Percentiles rank a stretch among this genome's conserved stretches.
Conservation (phyloP, 2,329 filamentous ascomycete genomes). For the Ophiocordyceps camponoti-leonardi region DNA sequence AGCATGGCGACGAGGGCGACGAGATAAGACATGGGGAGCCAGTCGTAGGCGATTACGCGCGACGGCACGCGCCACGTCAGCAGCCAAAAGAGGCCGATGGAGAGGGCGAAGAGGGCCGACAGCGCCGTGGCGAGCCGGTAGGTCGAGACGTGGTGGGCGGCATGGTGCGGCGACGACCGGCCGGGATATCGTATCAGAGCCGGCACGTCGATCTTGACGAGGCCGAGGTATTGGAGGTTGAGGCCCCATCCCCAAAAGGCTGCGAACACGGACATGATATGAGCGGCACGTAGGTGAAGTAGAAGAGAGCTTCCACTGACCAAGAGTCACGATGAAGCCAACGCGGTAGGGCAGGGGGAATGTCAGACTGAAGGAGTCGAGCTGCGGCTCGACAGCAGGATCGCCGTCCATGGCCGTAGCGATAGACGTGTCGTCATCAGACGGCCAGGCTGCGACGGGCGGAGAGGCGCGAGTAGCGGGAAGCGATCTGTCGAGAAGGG, state of each 20-base stretch:
- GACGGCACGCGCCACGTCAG: slow-evolving; percentile 54
- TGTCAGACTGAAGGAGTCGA: slow-evolving; percentile 75
- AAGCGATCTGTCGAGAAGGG: no score
- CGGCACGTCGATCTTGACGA: slow-evolving; percentile 72
- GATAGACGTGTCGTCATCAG: background rate
- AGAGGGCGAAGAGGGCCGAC: slow-evolving; percentile 51
- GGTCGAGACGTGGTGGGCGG: slow-evolving; percentile 62
- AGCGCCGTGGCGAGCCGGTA: slow-evolving; percentile 74
- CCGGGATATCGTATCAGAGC: slow-evolving; percentile 72
- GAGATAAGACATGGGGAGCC: slow-evolving; percentile 74
- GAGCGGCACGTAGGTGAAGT: background rate
- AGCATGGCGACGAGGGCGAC: slow-evolving; percentile 55
- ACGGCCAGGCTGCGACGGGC: background rate
- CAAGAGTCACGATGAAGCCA: slow-evolving; percentile 68
- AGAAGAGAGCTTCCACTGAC: slow-evolving; percentile 28
- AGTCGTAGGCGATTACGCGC: slow-evolving; percentile 62
- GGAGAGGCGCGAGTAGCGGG: background rate
- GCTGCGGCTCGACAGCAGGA: slow-evolving; percentile 48
- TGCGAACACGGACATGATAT: slow-evolving; percentile 24
- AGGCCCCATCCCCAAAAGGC: slow-evolving; percentile 90
- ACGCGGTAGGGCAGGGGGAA: slow-evolving; percentile 84
- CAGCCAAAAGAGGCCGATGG: slow-evolving; percentile 68
- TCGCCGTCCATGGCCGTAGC: slow-evolving; percentile 48
- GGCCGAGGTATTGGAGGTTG: slow-evolving; percentile 75
- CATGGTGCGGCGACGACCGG: slow-evolving; percentile 51